phyloP scores from a whole-genome alignment of 257 asterid species.

The Eustoma russellianum region DNA sequence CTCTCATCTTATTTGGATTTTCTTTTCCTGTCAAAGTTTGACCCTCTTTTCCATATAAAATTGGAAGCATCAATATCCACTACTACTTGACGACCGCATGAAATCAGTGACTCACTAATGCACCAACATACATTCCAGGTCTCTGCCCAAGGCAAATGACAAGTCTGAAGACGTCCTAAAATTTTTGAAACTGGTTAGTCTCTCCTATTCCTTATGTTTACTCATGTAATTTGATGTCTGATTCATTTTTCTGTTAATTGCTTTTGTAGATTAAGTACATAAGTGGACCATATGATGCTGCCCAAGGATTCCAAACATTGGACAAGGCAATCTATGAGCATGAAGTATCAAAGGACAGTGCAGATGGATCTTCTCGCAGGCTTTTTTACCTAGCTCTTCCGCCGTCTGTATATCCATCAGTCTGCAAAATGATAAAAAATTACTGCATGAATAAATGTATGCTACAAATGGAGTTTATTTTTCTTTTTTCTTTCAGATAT shows the following conservation, averaged over 20 bases:
- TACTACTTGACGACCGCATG: too few species aligned
- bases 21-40: too few species aligned
- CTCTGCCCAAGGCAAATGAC: constrained; percentile 59
- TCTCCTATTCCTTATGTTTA: background rate
- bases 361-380: constrained; percentile 78
- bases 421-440: constrained; percentile 85
- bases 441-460: constrained; percentile 69
- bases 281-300: constrained; percentile 82
- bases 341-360: constrained; percentile 57
- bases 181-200: constrained; percentile 80
- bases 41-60: too few species aligned
- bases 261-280: constrained; percentile 75
- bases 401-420: constrained; percentile 96
- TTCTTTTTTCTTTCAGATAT: background rate
- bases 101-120: too few species aligned
- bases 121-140: constrained; percentile 29
- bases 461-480: constrained; percentile 12
- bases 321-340: constrained; percentile 81
- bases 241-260: constrained; percentile 4
- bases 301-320: constrained; percentile 72
- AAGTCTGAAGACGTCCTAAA: constrained; percentile 30
- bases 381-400: constrained; percentile 98
- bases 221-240: background rate
- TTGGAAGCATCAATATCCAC: too few species aligned
- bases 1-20: background rate